Percentiles rank a stretch among this genome's conserved stretches.
phyloP scores from a whole-genome alignment of 768 basidiomycete species.

The Russula vinacea region DNA sequence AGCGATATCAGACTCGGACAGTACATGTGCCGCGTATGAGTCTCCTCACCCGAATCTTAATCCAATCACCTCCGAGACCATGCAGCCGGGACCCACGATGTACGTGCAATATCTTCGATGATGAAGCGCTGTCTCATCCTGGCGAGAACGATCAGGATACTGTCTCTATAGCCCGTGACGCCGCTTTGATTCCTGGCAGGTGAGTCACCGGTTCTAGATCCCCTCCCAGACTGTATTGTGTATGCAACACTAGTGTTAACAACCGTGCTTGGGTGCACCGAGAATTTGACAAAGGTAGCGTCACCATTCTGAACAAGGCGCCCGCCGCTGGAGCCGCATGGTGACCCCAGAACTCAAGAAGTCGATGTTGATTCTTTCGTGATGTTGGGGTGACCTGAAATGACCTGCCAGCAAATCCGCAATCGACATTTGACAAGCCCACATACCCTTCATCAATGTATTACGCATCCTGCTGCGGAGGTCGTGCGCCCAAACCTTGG shows the following conservation, averaged over 20 bases:
- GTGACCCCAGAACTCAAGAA: slow-evolving; percentile 11
- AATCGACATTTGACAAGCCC: neutral
- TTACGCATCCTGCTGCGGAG: neutral
- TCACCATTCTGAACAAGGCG: neutral
- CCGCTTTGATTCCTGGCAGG: neutral
- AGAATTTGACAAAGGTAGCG: neutral
- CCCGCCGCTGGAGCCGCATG: slow-evolving; percentile 4
- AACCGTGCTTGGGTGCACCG: neutral
- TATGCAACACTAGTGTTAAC: neutral
- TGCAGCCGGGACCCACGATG: neutral
- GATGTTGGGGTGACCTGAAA: neutral
- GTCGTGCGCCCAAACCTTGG: neutral
- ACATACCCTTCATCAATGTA: neutral
- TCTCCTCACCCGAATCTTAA: neutral
- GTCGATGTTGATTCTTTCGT: neutral
- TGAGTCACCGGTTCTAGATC: neutral
- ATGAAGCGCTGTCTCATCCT: neutral
- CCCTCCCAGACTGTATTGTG: neutral
- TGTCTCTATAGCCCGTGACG: neutral
- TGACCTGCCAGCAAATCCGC: slow-evolving; percentile 7
- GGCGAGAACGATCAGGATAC: neutral
- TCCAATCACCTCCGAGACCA: neutral
- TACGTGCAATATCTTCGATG: neutral
- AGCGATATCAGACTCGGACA: neutral
- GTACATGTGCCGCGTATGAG: neutral